Evolutionary conservation across 1,284 basidiomycete species (phyloP).

Genomic region (Mixia osmundae): DNA sequence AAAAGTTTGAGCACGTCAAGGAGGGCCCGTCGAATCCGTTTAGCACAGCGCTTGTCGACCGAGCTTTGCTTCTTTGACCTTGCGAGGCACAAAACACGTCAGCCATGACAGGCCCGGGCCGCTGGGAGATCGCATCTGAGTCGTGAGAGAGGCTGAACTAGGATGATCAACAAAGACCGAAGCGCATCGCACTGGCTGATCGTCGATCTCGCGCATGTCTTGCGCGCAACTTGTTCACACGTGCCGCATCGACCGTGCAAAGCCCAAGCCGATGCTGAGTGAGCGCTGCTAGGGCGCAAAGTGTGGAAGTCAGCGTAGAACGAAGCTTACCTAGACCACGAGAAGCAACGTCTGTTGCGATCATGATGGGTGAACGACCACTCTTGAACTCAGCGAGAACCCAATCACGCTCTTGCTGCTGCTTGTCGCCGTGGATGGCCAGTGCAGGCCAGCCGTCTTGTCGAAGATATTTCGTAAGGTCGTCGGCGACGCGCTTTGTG

Average conservation of each 20-base stretch:
- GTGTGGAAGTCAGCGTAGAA: constrained; percentile 11
- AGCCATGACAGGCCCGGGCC: not conserved
- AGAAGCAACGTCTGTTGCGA: constrained; percentile 84
- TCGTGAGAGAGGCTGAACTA: not conserved
- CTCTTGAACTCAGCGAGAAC: constrained; percentile 95
- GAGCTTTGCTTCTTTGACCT: too few relatives aligned
- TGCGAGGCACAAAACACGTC: too few relatives aligned
- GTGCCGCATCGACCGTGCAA: too few relatives aligned
- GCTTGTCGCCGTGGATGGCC: constrained; percentile 96
- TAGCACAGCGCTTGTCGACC: too few relatives aligned
- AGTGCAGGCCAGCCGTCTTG: constrained; percentile 97
- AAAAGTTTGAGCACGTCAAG: not conserved
- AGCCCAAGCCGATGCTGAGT: too few relatives aligned
- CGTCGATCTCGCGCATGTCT: too few relatives aligned
- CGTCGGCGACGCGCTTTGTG: constrained; percentile 92
- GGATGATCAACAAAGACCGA: not conserved
- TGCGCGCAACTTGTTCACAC: too few relatives aligned
- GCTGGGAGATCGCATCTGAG: not conserved
- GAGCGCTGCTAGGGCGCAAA: not conserved
- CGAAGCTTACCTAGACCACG: constrained; percentile 92
- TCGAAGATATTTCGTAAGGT: constrained; percentile 88
- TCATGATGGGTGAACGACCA: constrained; percentile 87
- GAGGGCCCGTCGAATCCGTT: too few relatives aligned
- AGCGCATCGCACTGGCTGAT: not conserved
- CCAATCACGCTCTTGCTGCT: constrained; percentile 85